These are phyloP conservation scores for Apiospora arundinis DNA, from an alignment of 2,329 filamentous ascomycete species.

Conservation along the genomic window DNA sequence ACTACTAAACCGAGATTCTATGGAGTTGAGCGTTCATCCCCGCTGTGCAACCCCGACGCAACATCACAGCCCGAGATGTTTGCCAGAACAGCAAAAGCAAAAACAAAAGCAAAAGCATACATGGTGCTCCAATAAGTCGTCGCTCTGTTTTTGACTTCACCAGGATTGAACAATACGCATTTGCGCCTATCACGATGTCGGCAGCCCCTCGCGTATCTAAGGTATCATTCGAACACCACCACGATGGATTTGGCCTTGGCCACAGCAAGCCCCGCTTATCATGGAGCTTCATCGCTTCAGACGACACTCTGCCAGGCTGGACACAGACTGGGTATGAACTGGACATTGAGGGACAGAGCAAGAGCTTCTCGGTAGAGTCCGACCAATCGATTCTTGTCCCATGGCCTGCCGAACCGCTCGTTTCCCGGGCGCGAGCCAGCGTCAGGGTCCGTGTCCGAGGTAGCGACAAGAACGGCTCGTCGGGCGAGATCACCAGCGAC, in stretches of 20 bases:
- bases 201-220: neutral
- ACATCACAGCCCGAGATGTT: neutral
- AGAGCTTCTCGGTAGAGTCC: slow-evolving; percentile 40
- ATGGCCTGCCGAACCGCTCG: slow-evolving; percentile 48
- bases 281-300: slow-evolving; percentile 48
- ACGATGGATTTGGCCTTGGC: slow-evolving; percentile 49
- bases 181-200: neutral
- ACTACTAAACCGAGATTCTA: neutral
- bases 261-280: slow-evolving; percentile 52
- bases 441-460: slow-evolving; percentile 43
- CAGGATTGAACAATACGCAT: neutral
- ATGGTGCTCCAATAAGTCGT: neutral
- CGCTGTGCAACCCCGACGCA: neutral
- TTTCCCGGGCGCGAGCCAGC: slow-evolving; percentile 39
- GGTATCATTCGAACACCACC: slow-evolving; percentile 37
- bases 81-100: neutral
- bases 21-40: neutral
- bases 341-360: slow-evolving; percentile 38
- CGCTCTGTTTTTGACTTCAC: too few relatives aligned
- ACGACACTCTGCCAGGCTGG: slow-evolving; percentile 40
- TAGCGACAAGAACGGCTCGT: slow-evolving; percentile 17
- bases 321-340: slow-evolving; percentile 52
- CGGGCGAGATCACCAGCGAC: slow-evolving; percentile 28
- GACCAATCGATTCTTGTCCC: slow-evolving; percentile 48
- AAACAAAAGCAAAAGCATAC: neutral